Evolutionary conservation across 176 grass and related monocot species (phyloP).

Genomic region (Alopecurus myosuroides): DNA sequence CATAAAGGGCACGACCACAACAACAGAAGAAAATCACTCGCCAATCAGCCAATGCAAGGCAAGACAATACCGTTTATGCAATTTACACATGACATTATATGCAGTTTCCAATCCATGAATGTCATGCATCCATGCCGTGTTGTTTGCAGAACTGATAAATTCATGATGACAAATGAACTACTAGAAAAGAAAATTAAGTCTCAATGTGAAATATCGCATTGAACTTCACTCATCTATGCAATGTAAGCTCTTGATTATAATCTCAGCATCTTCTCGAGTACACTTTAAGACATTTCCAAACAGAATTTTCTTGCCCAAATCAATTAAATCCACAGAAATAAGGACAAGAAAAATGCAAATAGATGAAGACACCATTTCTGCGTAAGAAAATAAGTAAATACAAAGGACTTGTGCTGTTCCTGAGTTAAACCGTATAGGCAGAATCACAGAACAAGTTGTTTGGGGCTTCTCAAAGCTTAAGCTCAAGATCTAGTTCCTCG

Average conservation of each 20-base stretch:
- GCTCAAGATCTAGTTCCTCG: conserved; percentile 88
- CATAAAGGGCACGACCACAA: not conserved
- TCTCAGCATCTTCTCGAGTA: not conserved
- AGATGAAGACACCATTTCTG: not conserved
- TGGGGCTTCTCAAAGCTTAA: conserved; percentile 56
- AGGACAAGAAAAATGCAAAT: not conserved
- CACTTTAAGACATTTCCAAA: not conserved
- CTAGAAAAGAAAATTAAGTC: not conserved
- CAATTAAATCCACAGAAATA: not conserved
- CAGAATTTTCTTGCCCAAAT: not conserved
- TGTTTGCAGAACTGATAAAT: not conserved
- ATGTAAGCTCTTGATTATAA: not conserved
- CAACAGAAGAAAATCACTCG: not conserved
- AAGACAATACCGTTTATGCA: not conserved
- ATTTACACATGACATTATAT: not conserved
- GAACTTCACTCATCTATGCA: not conserved
- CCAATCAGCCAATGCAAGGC: not conserved
- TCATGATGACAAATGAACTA: not conserved
- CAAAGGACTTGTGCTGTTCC: conserved; percentile 2
- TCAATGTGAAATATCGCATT: not conserved
- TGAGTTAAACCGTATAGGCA: not conserved
- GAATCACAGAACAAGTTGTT: conserved; percentile 40
- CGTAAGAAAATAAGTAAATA: not conserved
- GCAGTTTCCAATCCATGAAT: not conserved
- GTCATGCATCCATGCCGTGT: not conserved